phyloP scores from a whole-genome alignment of 2,329 filamentous ascomycete genomes.

The Diaporthe nobilis region DNA sequence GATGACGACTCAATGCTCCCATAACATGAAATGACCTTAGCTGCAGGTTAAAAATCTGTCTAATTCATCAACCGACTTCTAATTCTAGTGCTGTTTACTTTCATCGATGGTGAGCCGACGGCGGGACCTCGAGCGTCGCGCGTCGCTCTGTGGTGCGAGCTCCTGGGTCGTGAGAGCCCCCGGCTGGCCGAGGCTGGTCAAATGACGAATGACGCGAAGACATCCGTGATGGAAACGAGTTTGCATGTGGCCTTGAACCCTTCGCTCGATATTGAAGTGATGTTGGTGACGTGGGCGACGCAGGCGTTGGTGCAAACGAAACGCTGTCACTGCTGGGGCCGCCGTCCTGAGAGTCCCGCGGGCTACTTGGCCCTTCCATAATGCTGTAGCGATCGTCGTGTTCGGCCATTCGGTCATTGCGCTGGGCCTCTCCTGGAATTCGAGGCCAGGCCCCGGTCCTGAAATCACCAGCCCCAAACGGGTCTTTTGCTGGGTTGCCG shows the following conservation, averaged over 20 bases:
- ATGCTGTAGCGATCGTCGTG: constrained; percentile 1
- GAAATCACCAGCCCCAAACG: constrained; percentile 4
- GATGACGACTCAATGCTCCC: neutral
- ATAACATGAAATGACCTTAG: neutral
- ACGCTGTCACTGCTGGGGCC: neutral
- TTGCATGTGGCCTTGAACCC: neutral
- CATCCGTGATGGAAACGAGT: neutral
- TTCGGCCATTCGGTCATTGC: constrained; percentile 8
- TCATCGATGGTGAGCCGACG: neutral
- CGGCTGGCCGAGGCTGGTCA: neutral
- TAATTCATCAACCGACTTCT: too few relatives aligned
- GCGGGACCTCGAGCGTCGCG: neutral
- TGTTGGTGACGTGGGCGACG: neutral
- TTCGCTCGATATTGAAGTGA: neutral
- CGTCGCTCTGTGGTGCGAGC: neutral
- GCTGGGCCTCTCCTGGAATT: neutral
- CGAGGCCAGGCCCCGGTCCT: neutral
- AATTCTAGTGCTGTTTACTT: too few relatives aligned
- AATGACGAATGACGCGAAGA: neutral
- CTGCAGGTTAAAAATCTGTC: too few relatives aligned
- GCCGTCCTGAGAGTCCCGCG: neutral
- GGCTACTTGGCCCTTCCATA: neutral
- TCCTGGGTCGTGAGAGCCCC: neutral
- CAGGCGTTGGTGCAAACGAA: neutral
- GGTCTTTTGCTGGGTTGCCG: constrained; percentile 18